Percentiles rank a stretch among this genome's conserved stretches.
Conservation (phyloP, 2,329 filamentous ascomycete species). For the Colletotrichum australisinense region DNA sequence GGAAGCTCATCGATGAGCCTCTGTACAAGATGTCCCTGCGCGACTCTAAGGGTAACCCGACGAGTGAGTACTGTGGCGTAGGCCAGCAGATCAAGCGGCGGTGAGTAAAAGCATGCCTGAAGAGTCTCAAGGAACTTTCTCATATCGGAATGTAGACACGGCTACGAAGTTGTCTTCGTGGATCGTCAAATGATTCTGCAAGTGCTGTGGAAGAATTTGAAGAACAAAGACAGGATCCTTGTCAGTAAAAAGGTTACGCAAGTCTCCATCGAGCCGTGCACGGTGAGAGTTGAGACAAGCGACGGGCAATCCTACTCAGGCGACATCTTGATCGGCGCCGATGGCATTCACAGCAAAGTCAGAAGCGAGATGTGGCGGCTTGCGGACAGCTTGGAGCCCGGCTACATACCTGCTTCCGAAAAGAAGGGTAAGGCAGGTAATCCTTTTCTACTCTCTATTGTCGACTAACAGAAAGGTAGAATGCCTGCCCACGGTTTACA, state of each 20-base stretch:
- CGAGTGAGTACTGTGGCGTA: neutral
- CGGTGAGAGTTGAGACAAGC: neutral
- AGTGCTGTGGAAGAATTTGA: constrained; percentile 46
- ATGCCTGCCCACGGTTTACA: constrained; percentile 39
- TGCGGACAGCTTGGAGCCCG: constrained; percentile 38
- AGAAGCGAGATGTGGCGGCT: constrained; percentile 44
- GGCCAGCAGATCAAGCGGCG: neutral
- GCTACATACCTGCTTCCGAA: constrained; percentile 39
- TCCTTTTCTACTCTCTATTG: neutral
- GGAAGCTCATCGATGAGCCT: constrained; percentile 8
- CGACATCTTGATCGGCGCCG: constrained; percentile 43
- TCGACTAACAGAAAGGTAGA: neutral
- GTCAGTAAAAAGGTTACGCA: neutral
- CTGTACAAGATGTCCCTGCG: neutral
- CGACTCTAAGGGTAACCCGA: neutral
- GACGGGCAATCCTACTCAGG: constrained; percentile 8
- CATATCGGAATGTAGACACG: constrained; percentile 33
- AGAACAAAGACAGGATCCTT: constrained; percentile 41
- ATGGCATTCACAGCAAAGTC: constrained; percentile 53
- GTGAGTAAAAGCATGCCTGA: neutral
- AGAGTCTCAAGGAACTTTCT: neutral
- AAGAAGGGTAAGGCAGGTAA: constrained; percentile 31
- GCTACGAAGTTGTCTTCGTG: constrained; percentile 47
- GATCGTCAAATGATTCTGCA: constrained; percentile 49
- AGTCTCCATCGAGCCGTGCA: neutral